A percentile compares a stretch with the other conserved stretches of the same genome.
phyloP scores from a whole-genome alignment of 192 early-diverging fungal species.

The Entophlyctis helioformis region DNA sequence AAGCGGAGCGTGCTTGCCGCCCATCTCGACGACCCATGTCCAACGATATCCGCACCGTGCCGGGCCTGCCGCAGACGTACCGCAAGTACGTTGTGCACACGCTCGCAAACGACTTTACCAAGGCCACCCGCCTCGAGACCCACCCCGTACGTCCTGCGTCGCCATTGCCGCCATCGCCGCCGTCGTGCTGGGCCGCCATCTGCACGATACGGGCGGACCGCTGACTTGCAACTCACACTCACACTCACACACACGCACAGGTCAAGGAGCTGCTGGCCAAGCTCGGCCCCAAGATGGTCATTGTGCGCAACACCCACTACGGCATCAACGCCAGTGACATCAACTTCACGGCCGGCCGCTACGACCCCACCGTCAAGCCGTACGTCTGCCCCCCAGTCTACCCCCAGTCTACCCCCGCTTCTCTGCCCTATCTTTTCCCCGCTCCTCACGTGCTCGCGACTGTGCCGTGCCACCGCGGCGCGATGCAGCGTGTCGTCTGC shows the following conservation, averaged over 20 bases:
- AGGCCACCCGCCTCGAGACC: conserved; percentile 22
- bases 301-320: conserved; percentile 27
- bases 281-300: conserved; percentile 17
- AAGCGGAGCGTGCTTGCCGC: too few species aligned
- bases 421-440: background rate
- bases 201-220: background rate
- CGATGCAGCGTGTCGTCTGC: too few species aligned
- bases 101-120: conserved; percentile 20
- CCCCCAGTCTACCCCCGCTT: background rate
- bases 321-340: conserved; percentile 49
- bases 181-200: background rate
- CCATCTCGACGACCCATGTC: too few species aligned
- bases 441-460: too few species aligned
- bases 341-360: conserved; percentile 41
- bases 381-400: too few species aligned
- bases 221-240: background rate
- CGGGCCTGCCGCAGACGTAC: conserved; percentile 12
- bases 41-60: too few species aligned
- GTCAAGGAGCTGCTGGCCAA: background rate
- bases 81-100: conserved; percentile 22
- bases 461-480: too few species aligned
- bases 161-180: background rate
- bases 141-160: conserved; percentile 2
- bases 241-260: background rate
- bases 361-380: conserved; percentile 36